Percentiles rank a stretch among this genome's conserved stretches.
Conservation (phyloP, 2,329 filamentous ascomycete genomes). For the Pestalotiopsis sp. region DNA sequence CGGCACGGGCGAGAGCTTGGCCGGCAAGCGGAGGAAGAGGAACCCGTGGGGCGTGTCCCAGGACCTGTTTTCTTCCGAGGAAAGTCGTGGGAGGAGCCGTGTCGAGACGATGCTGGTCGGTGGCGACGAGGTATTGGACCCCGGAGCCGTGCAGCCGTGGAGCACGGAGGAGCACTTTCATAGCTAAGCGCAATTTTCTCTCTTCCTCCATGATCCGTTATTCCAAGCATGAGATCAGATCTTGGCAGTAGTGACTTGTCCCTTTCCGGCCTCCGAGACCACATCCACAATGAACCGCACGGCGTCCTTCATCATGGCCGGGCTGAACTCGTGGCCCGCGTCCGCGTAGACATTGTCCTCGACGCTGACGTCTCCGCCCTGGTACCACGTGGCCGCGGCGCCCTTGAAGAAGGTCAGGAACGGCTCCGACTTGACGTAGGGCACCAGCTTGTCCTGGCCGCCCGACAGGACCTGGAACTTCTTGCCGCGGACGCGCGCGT, state of each 20-base stretch:
- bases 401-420: constrained; percentile 65
- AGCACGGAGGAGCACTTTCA: constrained; percentile 8
- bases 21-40: constrained; percentile 48
- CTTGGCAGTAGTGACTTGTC: constrained; percentile 23
- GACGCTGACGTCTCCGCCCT: constrained; percentile 56
- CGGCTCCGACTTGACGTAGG: constrained; percentile 60
- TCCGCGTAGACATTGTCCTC: constrained; percentile 70
- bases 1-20: constrained; percentile 45
- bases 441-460: constrained; percentile 71
- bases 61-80: constrained; percentile 41
- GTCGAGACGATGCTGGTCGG: constrained; percentile 36
- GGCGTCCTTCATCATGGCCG: constrained; percentile 67
- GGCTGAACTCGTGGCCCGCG: constrained; percentile 69
- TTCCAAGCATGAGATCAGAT: constrained; percentile 19
- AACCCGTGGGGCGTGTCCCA: constrained; percentile 52
- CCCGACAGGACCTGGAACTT: constrained; percentile 67
- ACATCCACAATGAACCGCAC: constrained; percentile 61
- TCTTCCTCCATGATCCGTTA: not conserved
- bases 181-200: not conserved
- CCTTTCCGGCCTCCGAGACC: constrained; percentile 34
- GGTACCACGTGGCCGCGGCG: constrained; percentile 53
- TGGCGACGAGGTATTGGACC: constrained; percentile 42
- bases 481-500: constrained; percentile 59
- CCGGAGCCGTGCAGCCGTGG: constrained; percentile 43
- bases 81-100: constrained; percentile 36